Evolutionary conservation across 2,329 filamentous ascomycete genomes (phyloP), one percentile per base, ranked within the genome.

Genomic region (Hirsutella thompsonii): DNA sequence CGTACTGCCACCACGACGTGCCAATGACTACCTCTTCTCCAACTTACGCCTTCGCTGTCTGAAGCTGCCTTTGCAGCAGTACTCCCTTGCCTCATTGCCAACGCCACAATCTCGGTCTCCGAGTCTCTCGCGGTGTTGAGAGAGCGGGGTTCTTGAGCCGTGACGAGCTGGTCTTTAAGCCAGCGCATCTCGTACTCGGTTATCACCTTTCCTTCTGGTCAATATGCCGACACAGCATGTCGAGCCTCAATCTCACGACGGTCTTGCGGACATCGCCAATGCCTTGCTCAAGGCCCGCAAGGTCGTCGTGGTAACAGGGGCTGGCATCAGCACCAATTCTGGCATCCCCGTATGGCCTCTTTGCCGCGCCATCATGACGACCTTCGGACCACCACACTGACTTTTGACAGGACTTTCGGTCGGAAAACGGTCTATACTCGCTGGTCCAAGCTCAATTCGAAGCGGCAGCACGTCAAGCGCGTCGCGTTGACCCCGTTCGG

Each of bases 301-400:
- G 55, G 69, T 83, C n/a, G 69, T 85, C 8, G 74, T 85, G 18
- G 67, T 85, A 26, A 85, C 81, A 0, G 81, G 81, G 38, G 81
- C 81, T 38, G 81, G 81, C 40, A 85, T 85, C 54, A 83, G 79
- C 54, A 85, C 81, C 39, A 85, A 83, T 55, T 83, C 79, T 46
- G 81, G 81, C 42, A 85, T 85, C 54, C 81, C 81, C 39, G 81
- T 84, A 65, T 46, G 56, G 40, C 36, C 44, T 16, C 39, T 29
- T 26, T 37, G 23, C 6, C 23, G 23, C 23, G 23, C 23, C 23
- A 26, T 11, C 23, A 26, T 6, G n/a, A 16, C 23, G 38, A 18
- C 36, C 10, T 20, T 33, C 8, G 13, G n/a, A 23, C 9, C 11
- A 32, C 29, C 37, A 36, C 38, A 16, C 40, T 49, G 56, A 40